phyloP scores from a whole-genome alignment of 2,329 filamentous ascomycete genomes.

The Escovopsis sp. region DNA sequence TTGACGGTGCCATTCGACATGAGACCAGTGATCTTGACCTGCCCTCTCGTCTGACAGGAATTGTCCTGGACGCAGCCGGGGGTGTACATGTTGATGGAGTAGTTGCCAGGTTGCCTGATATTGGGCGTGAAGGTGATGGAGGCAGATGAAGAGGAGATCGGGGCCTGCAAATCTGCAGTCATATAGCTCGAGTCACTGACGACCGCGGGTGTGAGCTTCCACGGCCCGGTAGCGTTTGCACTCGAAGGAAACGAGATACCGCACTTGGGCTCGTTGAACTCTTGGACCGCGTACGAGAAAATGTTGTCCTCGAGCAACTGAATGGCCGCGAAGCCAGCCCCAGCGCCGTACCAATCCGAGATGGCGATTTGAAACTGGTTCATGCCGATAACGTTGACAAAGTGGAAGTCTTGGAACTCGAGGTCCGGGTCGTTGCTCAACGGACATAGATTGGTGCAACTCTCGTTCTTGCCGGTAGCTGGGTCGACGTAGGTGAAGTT shows the following conservation, averaged over 20 bases:
- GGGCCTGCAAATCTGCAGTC: slow-evolving; percentile 45
- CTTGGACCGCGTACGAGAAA: slow-evolving; percentile 67
- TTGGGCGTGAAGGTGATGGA: slow-evolving; percentile 71
- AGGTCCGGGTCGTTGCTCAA: slow-evolving; percentile 54
- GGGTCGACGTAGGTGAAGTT: slow-evolving; percentile 86
- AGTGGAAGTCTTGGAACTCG: slow-evolving; percentile 75
- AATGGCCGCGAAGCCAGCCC: slow-evolving; percentile 73
- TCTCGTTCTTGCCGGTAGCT: slow-evolving; percentile 46
- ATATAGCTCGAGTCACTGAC: slow-evolving; percentile 65
- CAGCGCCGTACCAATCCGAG: slow-evolving; percentile 71
- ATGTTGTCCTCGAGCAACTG: slow-evolving; percentile 79
- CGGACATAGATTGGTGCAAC: slow-evolving; percentile 75
- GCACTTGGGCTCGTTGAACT: slow-evolving; percentile 82
- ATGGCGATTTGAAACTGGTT: slow-evolving; percentile 74
- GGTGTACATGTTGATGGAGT: slow-evolving; percentile 81
- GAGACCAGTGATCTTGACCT: slow-evolving; percentile 64
- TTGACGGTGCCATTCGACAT: slow-evolving; percentile 39
- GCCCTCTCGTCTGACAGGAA: slow-evolving; percentile 61
- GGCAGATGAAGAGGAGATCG: slow-evolving; percentile 42
- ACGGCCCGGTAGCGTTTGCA: slow-evolving; percentile 58
- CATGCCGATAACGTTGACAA: slow-evolving; percentile 83
- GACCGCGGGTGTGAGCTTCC: slow-evolving; percentile 53
- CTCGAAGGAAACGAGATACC: slow-evolving; percentile 46
- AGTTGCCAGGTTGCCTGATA: slow-evolving; percentile 79
- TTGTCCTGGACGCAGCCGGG: slow-evolving; percentile 75